Evolutionary conservation across 129 eudicot genomes (phyloP), one percentile per base, ranked within the genome.

Genomic region (Escallonia rubra): DNA sequence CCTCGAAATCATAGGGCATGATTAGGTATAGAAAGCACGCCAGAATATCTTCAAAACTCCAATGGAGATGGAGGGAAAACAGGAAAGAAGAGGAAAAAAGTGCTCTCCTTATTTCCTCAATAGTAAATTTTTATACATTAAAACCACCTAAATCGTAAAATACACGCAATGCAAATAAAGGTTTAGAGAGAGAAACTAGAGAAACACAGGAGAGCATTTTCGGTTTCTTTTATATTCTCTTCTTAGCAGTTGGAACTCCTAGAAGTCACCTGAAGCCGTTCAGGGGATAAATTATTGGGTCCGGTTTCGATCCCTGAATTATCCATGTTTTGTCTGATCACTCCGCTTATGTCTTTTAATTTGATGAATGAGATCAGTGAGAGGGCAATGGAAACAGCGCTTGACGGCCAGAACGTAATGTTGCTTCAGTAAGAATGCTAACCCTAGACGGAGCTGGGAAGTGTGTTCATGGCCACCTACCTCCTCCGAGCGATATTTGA

Each of bases 331-430:
- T 10, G 4, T 42, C 42, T 11, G 4, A n/a, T 7, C 47, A 45
- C 16, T 12, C 4, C 43, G 55, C 14, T 40, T 7, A 41, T 40
- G 14, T 66, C 66, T 44, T 59, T 74, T 62, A n/a, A 73, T 56
- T 56, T 71, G 72, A 93, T 93, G 98, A 96, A 89, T 69, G 98
- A 93, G 96, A 89, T 93, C 90, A 89, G 98, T 96, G 96, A 89
- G 75, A 86, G 90, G 66, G 96, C 96, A 75, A 96, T 93, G 64
- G 96, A 84, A 61, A 84, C 95, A 51, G 98, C 98, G 74, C 75
- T 89, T 10, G 98, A 93, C 71, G 98, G 98, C 47, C 83, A 82
- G 63, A 74, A 82, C 5, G 90, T 23, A 23, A 89, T 63, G 73
- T 64, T 44, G 70, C 71, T 48, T 76, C 82, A 55, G 95, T 85